These are phyloP conservation scores for Symbiodinium natans DNA, from an alignment of 73 alveolate species.

Conservation along the genomic window DNA sequence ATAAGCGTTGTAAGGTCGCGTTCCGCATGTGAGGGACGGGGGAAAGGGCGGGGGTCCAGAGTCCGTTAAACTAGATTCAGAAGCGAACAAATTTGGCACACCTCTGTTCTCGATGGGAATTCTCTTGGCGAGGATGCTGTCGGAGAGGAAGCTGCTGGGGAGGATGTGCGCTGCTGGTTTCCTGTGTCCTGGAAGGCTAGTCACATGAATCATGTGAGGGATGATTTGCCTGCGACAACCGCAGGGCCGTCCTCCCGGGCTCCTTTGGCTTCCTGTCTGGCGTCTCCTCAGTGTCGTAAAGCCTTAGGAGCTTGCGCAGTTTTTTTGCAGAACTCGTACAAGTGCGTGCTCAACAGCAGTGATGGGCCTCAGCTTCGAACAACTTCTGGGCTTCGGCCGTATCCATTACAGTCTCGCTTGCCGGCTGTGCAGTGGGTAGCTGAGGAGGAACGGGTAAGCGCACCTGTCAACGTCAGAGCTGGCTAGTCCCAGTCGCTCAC, in stretches of 20 bases:
- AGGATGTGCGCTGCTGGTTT: not conserved
- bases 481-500: too few relatives aligned
- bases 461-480: not conserved
- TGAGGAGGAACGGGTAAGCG: not conserved
- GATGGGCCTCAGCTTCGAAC: not conserved
- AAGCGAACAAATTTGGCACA: too few relatives aligned
- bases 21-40: too few relatives aligned
- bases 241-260: not conserved
- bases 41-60: too few relatives aligned
- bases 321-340: not conserved
- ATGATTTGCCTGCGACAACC: too few relatives aligned
- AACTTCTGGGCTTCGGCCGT: constrained; percentile 5
- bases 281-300: not conserved
- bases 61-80: too few relatives aligned
- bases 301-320: not conserved
- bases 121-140: not conserved
- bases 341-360: not conserved
- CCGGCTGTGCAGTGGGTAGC: not conserved
- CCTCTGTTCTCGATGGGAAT: too few relatives aligned
- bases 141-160: not conserved
- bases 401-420: not conserved
- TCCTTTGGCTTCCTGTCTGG: not conserved
- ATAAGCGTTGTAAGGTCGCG: too few relatives aligned
- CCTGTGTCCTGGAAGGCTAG: not conserved
- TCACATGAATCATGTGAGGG: too few relatives aligned